phyloP scores from a whole-genome alignment of 306 rosid species.

The Quercus glauca region DNA sequence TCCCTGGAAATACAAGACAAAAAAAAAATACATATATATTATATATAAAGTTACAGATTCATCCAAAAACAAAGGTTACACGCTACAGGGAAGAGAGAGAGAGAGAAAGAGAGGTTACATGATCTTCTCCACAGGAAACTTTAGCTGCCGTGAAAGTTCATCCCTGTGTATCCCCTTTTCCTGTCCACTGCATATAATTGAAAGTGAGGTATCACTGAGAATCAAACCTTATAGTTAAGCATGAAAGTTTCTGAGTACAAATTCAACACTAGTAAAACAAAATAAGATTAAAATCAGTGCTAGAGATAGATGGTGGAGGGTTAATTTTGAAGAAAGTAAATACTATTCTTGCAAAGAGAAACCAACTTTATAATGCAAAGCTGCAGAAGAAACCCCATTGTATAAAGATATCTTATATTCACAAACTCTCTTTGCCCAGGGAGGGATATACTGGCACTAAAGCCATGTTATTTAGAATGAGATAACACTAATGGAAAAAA shows the following conservation, averaged over 20 bases:
- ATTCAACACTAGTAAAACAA: neutral
- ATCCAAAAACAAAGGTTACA: neutral
- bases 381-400: neutral
- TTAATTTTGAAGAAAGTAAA: no score
- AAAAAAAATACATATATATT: neutral
- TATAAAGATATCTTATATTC: neutral
- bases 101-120: constrained; percentile 35
- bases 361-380: neutral
- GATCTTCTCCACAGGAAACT: constrained; percentile 73
- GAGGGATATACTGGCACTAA: neutral
- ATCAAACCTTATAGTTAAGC: neutral
- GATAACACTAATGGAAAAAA: neutral
- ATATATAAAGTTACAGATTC: neutral
- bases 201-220: neutral
- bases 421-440: no score
- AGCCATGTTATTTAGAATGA: neutral
- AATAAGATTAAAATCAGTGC: neutral
- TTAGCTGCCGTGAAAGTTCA: constrained; percentile 69
- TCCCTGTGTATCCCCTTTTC: constrained; percentile 72
- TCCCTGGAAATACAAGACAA: constrained; percentile 48
- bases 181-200: constrained; percentile 46
- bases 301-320: neutral
- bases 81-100: constrained; percentile 1
- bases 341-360: no score
- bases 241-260: neutral